Evolutionary conservation across 495 filamentous ascomycete species (phyloP), one percentile per base, ranked within the genome.

Genomic region (Podospora bellae-mahoneyi): DNA sequence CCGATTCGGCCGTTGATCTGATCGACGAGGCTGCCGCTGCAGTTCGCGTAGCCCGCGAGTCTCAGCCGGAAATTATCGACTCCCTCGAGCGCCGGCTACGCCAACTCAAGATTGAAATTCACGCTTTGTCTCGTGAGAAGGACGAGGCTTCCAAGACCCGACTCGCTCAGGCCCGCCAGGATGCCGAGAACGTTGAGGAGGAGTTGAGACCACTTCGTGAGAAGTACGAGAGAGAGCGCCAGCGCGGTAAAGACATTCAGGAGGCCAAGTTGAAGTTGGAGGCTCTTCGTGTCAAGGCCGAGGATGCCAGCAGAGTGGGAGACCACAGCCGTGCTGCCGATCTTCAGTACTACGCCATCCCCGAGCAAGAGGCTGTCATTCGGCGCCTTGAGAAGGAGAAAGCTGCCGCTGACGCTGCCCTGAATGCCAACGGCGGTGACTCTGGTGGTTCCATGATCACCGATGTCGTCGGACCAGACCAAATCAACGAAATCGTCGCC

Each of bases 401-500:
- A 73, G 85, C 86, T 4, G 82, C 81, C 34, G 88, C 88, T 5
- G 95, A 99, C 79, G 86, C 86, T 13, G 89, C 94, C 53, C 83
- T 91, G 15, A 90, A 84, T 70, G 84, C 84, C 18, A 84, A 80
- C 13, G 87, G 84, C 44, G 83, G 84, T 39, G 86, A 85, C 64
- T 77, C 78, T 4, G 89, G 87, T 58, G 85, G 84, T 64, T 81
- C 86, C n/a, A 85, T 98, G 72, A 83, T 97, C 55, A 93, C 94
- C 10, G 95, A 99, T 77, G 84, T 95, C 6, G 95, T 99, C 64
- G 96, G 96, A 15, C 93, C 95, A 4, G 95, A 99, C 65, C 94
- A 99, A 76, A 99, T 99, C 85, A 98, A 99, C 79, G 95, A 99
- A 76, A 98, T 98, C 65, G 95, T 99, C 39, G 91, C 90, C 48